phyloP scores from a whole-genome alignment of 192 early-diverging fungal genomes.

The Mortierella hygrophila region DNA sequence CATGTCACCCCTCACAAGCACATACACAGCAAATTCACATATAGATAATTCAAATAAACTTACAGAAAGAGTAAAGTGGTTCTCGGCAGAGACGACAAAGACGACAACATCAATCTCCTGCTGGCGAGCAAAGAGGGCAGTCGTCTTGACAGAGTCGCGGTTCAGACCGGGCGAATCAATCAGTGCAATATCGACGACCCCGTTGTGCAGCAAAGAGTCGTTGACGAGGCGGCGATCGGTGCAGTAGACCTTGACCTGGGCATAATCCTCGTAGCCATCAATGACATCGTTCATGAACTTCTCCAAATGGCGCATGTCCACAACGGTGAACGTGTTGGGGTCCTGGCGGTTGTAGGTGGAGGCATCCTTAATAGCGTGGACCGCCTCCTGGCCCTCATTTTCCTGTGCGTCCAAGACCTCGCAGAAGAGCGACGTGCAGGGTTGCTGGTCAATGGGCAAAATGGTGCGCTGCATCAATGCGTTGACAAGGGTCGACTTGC shows the following conservation, averaged over 20 bases:
- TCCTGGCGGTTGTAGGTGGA: constrained; percentile 77
- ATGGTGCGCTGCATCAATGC: constrained; percentile 91
- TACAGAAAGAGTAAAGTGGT: constrained; percentile 98
- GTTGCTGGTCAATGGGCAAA: constrained; percentile 97
- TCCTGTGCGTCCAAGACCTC: constrained; percentile 95
- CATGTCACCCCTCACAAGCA: neutral
- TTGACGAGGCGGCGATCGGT: constrained; percentile 73
- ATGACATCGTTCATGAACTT: constrained; percentile 80
- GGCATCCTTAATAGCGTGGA: constrained; percentile 88
- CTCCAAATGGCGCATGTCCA: constrained; percentile 81
- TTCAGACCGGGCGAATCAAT: constrained; percentile 99
- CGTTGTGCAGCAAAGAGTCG: constrained; percentile 91
- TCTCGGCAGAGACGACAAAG: constrained; percentile 99
- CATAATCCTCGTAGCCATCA: constrained; percentile 87
- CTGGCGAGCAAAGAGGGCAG: constrained; percentile 95
- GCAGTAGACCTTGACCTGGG: constrained; percentile 95
- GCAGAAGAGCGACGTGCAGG: constrained; percentile 95
- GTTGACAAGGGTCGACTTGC: constrained; percentile 98
- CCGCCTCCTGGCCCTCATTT: constrained; percentile 91
- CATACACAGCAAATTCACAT: constrained; percentile 1
- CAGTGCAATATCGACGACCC: constrained; percentile 94
- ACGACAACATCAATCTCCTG: constrained; percentile 99
- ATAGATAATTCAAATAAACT: constrained; percentile 42
- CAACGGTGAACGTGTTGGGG: constrained; percentile 75
- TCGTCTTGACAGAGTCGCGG: constrained; percentile 98